Conservation (phyloP, 805 yeast genomes). For the Maudiozyma bulderi region DNA sequence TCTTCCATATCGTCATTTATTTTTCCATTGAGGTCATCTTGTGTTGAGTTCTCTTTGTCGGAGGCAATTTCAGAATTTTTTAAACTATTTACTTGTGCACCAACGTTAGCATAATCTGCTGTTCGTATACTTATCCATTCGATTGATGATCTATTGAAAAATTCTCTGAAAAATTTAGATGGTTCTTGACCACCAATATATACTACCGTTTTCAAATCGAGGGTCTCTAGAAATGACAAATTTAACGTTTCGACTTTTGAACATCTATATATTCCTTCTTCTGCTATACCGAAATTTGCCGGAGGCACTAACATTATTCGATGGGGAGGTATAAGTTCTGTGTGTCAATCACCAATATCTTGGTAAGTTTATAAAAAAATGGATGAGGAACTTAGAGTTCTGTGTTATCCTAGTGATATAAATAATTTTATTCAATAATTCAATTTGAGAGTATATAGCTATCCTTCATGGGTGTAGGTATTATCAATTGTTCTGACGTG, state of each 20-base stretch:
- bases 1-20: no score
- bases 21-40: not conserved
- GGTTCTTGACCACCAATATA: slow-evolving; percentile 82
- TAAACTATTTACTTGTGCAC: slow-evolving; percentile 4
- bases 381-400: no score
- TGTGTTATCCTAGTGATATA: no score
- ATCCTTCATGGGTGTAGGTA: no score
- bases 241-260: slow-evolving; percentile 68
- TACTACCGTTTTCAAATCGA: slow-evolving; percentile 57
- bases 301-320: slow-evolving; percentile 79
- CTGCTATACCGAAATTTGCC: slow-evolving; percentile 84
- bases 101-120: slow-evolving; percentile 20
- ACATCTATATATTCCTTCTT: slow-evolving; percentile 78
- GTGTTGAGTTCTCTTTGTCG: not conserved
- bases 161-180: slow-evolving; percentile 56
- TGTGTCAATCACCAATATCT: not conserved
- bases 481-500: no score
- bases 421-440: no score
- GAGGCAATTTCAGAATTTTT: slow-evolving; percentile 8
- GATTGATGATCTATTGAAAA: slow-evolving; percentile 48
- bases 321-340: not conserved
- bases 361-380: no score
- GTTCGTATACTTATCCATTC: slow-evolving; percentile 35
- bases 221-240: slow-evolving; percentile 67
- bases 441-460: no score